Base-by-base conservation (phyloP, 2,329 filamentous ascomycete genomes). In the Fusarium protoensiforme region DNA sequence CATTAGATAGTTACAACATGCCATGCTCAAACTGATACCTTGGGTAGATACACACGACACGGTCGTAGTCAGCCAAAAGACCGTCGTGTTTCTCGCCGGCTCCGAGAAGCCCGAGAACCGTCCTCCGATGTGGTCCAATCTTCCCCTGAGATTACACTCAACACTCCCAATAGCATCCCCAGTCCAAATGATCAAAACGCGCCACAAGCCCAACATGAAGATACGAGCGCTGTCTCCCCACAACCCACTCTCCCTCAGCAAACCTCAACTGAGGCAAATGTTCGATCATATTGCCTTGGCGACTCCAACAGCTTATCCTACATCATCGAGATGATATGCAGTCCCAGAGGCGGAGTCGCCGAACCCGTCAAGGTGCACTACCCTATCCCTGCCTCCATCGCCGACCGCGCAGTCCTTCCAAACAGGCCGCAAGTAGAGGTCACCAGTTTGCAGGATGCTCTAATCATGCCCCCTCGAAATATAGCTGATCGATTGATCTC, bases 301-400 rank as follows among this genome's bases (percentile, higher is more conserved):
- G 73, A 71, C 20, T 71, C 70, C 7, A 73, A 59, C 22, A 74
- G 67, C 16, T 35, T 75, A 7, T 75, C 70, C 10, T 74, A 73
- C 36, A 75, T 73, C n/a, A 54, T 75, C 7, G 72, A 75, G 7
- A 65, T 75, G n/a, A 75, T 74, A 5, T 73, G 67, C 2, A 65
- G 62, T 8, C 69, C 67, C 2, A 69, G 61, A 16, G 16, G 70
- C 2, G 73, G 73, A 7, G 56, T 61, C 6, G 71, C 70, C 8
- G 70, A 71, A n/a, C 73, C 73, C 1, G 51, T 75, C n/a, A 75
- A 75, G 5, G 72, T 74, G 0, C 72, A 75, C 18, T 73, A 74
- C 41, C 72, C 72, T 2, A 74, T 74, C 6, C 73, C 72, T 5
- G 69, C 73, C 14, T 73, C 73, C 0, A 68, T 75, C 36, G 64